phyloP scores from a whole-genome alignment of 495 filamentous ascomycete genomes.

The Hapsidospora chrysogenum region DNA sequence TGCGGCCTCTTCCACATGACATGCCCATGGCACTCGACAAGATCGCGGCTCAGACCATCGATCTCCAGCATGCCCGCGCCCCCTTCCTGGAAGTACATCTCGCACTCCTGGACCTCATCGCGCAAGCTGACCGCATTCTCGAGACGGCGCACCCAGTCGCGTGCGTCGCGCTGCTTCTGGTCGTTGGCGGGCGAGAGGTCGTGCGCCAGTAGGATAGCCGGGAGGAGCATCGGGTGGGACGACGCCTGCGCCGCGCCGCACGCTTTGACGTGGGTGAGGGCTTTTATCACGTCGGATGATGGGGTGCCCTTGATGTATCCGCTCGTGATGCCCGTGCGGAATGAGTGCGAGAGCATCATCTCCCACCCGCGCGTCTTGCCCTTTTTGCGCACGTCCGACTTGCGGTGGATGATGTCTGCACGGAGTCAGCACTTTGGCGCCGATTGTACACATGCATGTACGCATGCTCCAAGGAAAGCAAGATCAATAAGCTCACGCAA shows the following conservation, averaged over 20 bases:
- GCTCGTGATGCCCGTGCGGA: conserved; percentile 29
- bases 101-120: conserved; percentile 30
- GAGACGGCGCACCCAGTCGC: conserved; percentile 36
- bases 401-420: conserved; percentile 35
- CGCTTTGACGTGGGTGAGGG: conserved; percentile 25
- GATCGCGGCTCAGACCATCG: conserved; percentile 35
- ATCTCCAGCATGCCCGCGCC: conserved; percentile 27
- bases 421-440: too few species aligned
- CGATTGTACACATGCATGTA: too few species aligned
- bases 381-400: conserved; percentile 40
- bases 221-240: conserved; percentile 35
- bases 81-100: conserved; percentile 26
- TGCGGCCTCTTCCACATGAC: conserved; percentile 42
- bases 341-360: conserved; percentile 37
- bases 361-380: conserved; percentile 41
- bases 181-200: conserved; percentile 30
- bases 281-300: conserved; percentile 27
- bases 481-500: conserved; percentile 20
- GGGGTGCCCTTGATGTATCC: conserved; percentile 37
- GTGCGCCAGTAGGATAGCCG: conserved; percentile 33
- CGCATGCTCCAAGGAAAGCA: neutral
- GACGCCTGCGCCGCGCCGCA: conserved; percentile 20
- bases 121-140: conserved; percentile 42
- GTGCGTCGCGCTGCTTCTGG: conserved; percentile 34
- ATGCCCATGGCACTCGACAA: conserved; percentile 39